Percentiles rank a stretch among this genome's conserved stretches.
phyloP scores from a whole-genome alignment of 306 rosid species.

The Glycine soja region DNA sequence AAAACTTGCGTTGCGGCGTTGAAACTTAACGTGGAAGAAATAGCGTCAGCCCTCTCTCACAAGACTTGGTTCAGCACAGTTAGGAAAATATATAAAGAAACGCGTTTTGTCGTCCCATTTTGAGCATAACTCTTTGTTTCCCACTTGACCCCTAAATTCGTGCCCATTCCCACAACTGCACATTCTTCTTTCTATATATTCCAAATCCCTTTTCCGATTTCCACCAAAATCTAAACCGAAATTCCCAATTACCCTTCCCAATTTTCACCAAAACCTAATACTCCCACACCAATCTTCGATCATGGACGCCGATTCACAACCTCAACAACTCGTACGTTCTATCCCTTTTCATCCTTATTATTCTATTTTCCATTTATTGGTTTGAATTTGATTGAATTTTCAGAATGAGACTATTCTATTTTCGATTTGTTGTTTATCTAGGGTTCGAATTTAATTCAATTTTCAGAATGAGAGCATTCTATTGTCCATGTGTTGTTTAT shows the following conservation, averaged over 20 bases:
- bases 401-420: constrained; percentile 12
- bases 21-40: constrained; percentile 37
- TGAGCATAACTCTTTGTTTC: not conserved
- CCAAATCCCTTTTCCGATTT: not conserved
- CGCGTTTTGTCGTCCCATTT: constrained; percentile 19
- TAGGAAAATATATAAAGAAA: not conserved
- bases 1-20: not conserved
- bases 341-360: not conserved
- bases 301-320: constrained; percentile 40
- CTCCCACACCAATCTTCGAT: not conserved
- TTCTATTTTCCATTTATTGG: not conserved
- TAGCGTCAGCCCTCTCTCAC: no score
- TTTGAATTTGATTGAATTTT: not conserved
- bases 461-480: not conserved
- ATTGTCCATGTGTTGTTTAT: not conserved
- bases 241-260: not conserved
- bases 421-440: not conserved
- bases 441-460: not conserved
- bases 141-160: not conserved
- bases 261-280: not conserved
- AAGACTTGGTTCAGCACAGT: not conserved
- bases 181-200: not conserved
- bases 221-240: not conserved
- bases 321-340: constrained; percentile 15
- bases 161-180: not conserved